Conservation (phyloP, 2,329 filamentous ascomycete species). For the Fusarium sp. region DNA sequence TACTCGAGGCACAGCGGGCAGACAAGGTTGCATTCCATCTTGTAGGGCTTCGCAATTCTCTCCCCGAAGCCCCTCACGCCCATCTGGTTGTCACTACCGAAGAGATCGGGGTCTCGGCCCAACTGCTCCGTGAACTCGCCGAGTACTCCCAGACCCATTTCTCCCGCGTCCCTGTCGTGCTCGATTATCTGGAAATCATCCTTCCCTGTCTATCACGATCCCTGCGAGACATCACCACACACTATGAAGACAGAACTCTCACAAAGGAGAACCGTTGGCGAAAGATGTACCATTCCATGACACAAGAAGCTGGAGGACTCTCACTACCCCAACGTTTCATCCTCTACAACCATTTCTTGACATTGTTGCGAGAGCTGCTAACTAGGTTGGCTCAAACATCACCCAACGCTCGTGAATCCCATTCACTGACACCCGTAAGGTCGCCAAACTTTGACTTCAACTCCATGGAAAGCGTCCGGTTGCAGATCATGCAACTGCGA, state of each 20-base stretch:
- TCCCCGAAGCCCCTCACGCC: constrained; percentile 58
- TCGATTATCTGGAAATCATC: constrained; percentile 67
- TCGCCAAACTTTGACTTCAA: constrained; percentile 67
- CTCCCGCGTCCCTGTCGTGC: constrained; percentile 61
- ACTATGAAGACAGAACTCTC: constrained; percentile 63
- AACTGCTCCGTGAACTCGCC: constrained; percentile 64
- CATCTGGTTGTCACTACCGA: constrained; percentile 61
- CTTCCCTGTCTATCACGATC: constrained; percentile 66
- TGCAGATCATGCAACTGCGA: constrained; percentile 63
- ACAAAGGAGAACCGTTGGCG: constrained; percentile 65
- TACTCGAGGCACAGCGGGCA: constrained; percentile 64
- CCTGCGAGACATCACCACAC: constrained; percentile 63
- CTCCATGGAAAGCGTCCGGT: constrained; percentile 61
- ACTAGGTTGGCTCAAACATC: constrained; percentile 55
- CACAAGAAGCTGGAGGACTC: constrained; percentile 63
- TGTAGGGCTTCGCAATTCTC: constrained; percentile 59
- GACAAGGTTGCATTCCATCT: constrained; percentile 61
- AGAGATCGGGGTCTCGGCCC: constrained; percentile 58
- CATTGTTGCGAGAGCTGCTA: constrained; percentile 62
- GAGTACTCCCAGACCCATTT: constrained; percentile 65
- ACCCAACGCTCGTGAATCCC: neutral
- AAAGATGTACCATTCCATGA: constrained; percentile 68
- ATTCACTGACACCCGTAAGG: constrained; percentile 40
- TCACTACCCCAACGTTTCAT: constrained; percentile 64
- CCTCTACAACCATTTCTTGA: constrained; percentile 67